Evolutionary conservation across 2,329 filamentous ascomycete species (phyloP).

Genomic region (Aspergillus niger): DNA sequence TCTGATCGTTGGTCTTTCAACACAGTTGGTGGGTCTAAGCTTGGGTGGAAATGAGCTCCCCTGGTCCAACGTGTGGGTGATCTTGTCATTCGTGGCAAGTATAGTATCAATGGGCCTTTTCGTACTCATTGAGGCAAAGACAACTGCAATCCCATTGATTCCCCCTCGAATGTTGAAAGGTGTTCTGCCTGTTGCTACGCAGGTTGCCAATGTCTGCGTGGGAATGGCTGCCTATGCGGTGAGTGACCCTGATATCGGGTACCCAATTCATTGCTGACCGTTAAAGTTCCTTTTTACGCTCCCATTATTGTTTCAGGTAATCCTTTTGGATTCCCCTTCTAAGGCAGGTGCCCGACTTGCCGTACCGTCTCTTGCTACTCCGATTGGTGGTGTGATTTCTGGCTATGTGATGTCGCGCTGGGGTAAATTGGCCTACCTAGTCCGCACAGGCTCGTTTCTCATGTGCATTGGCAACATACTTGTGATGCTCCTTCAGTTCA

Average conservation of each 20-base stretch:
- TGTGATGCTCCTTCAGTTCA: constrained; percentile 44
- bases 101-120: constrained; percentile 41
- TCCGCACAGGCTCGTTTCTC: constrained; percentile 43
- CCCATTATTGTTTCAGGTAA: constrained; percentile 48
- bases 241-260: constrained; percentile 29
- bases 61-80: constrained; percentile 47
- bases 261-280: constrained; percentile 1
- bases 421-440: constrained; percentile 46
- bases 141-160: constrained; percentile 48
- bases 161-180: constrained; percentile 57
- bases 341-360: constrained; percentile 48
- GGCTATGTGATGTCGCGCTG: constrained; percentile 53
- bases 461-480: constrained; percentile 50
- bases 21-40: constrained; percentile 53
- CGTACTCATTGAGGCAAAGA: constrained; percentile 44
- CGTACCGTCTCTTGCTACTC: constrained; percentile 50
- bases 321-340: constrained; percentile 46
- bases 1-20: constrained; percentile 60
- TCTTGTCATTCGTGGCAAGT: constrained; percentile 42
- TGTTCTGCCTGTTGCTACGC: constrained; percentile 55
- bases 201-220: constrained; percentile 61
- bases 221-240: constrained; percentile 65
- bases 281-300: constrained; percentile 51
- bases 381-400: constrained; percentile 47
- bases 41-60: constrained; percentile 50